These are phyloP conservation scores for Thyridium curvatum DNA, from an alignment of 2,329 filamentous ascomycete species.

Conservation along the genomic window DNA sequence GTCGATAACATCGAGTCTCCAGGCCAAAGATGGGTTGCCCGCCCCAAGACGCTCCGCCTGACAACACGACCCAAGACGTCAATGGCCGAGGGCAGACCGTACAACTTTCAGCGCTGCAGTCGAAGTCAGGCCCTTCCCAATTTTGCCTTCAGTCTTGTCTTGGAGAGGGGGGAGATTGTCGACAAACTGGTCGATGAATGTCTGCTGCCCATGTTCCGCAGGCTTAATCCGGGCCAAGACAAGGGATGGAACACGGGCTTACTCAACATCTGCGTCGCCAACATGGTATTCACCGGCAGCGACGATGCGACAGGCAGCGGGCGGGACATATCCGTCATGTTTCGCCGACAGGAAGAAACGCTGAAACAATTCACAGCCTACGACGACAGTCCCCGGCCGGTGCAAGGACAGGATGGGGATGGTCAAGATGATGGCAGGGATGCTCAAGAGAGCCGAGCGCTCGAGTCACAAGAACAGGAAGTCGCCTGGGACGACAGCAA, in stretches of 20 bases:
- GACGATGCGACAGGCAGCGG: conserved; percentile 43
- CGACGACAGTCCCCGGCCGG: conserved; percentile 19
- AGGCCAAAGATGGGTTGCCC: conserved; percentile 60
- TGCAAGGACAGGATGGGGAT: neutral
- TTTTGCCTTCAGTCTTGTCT: conserved; percentile 61
- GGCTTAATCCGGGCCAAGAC: conserved; percentile 33
- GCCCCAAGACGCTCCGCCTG: conserved; percentile 74
- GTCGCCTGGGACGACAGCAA: neutral
- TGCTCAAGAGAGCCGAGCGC: too few species aligned
- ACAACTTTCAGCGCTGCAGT: conserved; percentile 71
- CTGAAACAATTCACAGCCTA: conserved; percentile 61
- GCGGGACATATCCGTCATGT: conserved; percentile 78
- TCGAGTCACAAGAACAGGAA: too few species aligned
- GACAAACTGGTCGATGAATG: conserved; percentile 14
- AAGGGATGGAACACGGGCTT: conserved; percentile 70
- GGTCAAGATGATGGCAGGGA: neutral
- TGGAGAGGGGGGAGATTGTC: conserved; percentile 17
- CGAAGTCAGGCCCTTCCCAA: conserved; percentile 55
- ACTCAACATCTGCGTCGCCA: conserved; percentile 81
- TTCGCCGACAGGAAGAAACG: conserved; percentile 64
- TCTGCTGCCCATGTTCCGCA: conserved; percentile 13
- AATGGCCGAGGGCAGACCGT: conserved; percentile 34
- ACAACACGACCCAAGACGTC: conserved; percentile 57
- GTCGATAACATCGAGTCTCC: conserved; percentile 25
- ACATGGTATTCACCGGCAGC: conserved; percentile 61